These are phyloP conservation scores for Typha latifolia DNA, from an alignment of 176 grass and related monocot species.

Conservation along the genomic window DNA sequence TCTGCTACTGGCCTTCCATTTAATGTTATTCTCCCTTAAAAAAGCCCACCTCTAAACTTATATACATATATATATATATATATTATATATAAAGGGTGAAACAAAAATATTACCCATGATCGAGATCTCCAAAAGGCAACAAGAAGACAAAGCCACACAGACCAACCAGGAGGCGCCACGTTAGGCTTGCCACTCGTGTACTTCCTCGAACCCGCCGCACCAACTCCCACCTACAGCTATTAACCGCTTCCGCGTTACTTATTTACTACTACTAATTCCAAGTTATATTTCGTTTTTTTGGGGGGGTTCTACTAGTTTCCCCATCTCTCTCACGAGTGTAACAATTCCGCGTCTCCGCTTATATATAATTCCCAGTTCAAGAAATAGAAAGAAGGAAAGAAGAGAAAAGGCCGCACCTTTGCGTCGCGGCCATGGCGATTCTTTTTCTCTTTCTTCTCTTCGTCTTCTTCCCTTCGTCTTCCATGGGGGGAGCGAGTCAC, in stretches of 20 bases:
- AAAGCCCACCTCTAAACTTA: background rate
- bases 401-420: background rate
- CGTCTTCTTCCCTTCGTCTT: conserved; percentile 12
- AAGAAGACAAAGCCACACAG: background rate
- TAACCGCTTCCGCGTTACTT: background rate
- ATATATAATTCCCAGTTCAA: background rate
- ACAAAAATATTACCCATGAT: background rate
- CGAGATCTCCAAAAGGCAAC: background rate
- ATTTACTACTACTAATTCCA: background rate
- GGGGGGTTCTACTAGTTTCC: background rate
- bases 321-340: background rate
- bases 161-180: background rate
- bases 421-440: conserved; percentile 23
- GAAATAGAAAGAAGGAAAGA: background rate
- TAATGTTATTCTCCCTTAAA: background rate
- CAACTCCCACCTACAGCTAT: background rate
- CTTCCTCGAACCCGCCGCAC: background rate
- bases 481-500: background rate
- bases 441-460: conserved; percentile 5
- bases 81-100: background rate
- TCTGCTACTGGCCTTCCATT: background rate
- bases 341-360: background rate
- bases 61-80: background rate
- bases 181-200: background rate
- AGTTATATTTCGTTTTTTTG: background rate